Conservation (phyloP, 768 basidiomycete species). For the Boletales sp. region DNA sequence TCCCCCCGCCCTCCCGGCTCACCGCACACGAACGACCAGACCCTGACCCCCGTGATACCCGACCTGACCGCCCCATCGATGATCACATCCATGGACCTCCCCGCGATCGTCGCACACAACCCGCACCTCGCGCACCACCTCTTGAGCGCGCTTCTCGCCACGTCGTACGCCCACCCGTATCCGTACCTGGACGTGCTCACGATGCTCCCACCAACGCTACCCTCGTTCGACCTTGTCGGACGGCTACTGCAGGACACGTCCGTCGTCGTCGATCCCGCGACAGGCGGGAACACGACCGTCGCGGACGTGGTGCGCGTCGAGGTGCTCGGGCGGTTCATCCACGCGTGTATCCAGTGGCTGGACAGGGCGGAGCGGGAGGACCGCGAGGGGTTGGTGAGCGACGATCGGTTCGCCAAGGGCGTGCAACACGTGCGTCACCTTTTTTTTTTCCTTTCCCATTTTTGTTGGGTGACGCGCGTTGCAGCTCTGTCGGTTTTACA, state of each 20-base stretch:
- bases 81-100: conserved; percentile 65
- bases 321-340: conserved; percentile 67
- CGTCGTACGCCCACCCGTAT: conserved; percentile 31
- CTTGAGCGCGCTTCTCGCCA: conserved; percentile 53
- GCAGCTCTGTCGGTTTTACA: conserved; percentile 76
- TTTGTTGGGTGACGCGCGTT: neutral
- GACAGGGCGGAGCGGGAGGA: conserved; percentile 70
- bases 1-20: neutral
- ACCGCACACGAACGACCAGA: conserved; percentile 29
- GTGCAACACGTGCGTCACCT: conserved; percentile 58
- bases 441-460: too few species aligned
- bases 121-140: conserved; percentile 68
- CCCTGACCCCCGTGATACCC: conserved; percentile 48
- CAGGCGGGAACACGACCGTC: conserved; percentile 52
- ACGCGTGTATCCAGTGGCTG: conserved; percentile 65
- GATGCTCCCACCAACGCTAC: conserved; percentile 65
- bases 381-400: conserved; percentile 61
- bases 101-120: conserved; percentile 63
- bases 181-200: conserved; percentile 61
- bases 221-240: conserved; percentile 71
- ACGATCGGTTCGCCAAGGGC: conserved; percentile 70
- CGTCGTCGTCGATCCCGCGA: conserved; percentile 35
- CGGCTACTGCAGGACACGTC: conserved; percentile 64
- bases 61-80: conserved; percentile 44
- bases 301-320: conserved; percentile 63